Evolutionary conservation across 192 early-diverging fungal species (phyloP), one percentile per base, ranked within the genome.

Genomic region (Coemansia asiatica): DNA sequence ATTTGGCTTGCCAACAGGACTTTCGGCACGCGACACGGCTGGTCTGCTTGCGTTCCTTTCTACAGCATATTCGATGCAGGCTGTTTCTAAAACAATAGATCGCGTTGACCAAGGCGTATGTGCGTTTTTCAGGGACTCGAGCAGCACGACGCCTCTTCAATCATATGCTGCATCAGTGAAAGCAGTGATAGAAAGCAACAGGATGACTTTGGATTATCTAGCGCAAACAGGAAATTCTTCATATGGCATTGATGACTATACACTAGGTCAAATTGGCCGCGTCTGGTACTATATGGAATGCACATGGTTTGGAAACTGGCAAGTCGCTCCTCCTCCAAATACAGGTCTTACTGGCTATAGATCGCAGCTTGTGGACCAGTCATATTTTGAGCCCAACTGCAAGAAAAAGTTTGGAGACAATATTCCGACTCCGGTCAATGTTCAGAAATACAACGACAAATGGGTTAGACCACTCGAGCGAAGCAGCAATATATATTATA

Each of bases 261-360:
- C 76, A 0, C 54, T 79, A 25, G 71, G 67, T 0, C 76, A 79
- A 60, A 29, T 38, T 0, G 60, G 79, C 48, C 71, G 58, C 53
- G 63, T 76, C 63, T 85, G 83, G 83, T 77, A 75, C 31, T 90
- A 83, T 60, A 87, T 87, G 60, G 75, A 65, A 16, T 90, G 89
- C 49, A 85, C 79, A 50, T 86, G 88, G 73, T 82, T 84, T 31
- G 89, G 85, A 0, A 88, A 87, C 68, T 85, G 84, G 55, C 87
- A 85, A 60, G 66, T 66, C n/a, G 72, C 74, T 21, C 60, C 72
- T 2, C 68, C 74, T 0, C 64, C 44, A 15, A 59, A 48, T 44
- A 69, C 75, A 1, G 63, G 70, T 21, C 64, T 77, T 23, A 56
- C 71, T 50, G 23, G 49, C 15, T 81, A 79, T 56, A 66, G 64